Conservation (phyloP, 176 grass and related monocot species). For the Paspalum notatum region DNA sequence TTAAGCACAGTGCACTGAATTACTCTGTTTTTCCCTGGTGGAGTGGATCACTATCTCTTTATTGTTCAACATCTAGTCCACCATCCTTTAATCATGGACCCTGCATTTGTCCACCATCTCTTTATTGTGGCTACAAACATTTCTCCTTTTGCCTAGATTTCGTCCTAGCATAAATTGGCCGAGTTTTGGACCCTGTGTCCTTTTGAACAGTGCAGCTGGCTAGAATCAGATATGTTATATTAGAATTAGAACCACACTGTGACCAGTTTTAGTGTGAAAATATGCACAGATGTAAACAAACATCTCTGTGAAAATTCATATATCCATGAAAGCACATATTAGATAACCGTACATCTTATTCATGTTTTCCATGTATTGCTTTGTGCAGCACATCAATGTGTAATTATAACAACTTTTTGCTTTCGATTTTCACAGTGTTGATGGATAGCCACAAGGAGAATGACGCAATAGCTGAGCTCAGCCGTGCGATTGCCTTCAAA, state of each 20-base stretch:
- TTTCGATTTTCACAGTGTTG: slow-evolving; percentile 61
- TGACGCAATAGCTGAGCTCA: slow-evolving; percentile 83
- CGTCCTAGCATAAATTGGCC: not conserved
- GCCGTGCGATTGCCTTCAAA: slow-evolving; percentile 78
- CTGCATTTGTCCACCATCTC: too few species aligned
- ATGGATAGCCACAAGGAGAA: slow-evolving; percentile 96
- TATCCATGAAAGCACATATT: not conserved
- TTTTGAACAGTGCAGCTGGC: not conserved
- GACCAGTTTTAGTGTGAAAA: slow-evolving; percentile 12
- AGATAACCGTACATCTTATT: not conserved
- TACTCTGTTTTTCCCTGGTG: not conserved
- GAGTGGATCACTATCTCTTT: not conserved
- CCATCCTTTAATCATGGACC: slow-evolving; percentile 18
- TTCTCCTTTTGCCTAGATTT: not conserved
- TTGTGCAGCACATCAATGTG: slow-evolving; percentile 1
- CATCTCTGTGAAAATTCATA: not conserved
- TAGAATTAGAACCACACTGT: not conserved
- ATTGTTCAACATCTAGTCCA: not conserved
- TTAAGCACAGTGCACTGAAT: not conserved
- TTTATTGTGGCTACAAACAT: not conserved
- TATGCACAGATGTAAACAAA: not conserved
- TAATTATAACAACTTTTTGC: slow-evolving; percentile 9
- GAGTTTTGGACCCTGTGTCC: not conserved
- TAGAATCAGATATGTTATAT: not conserved
- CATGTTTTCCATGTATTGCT: slow-evolving; percentile 5